These are phyloP conservation scores for Chlorella sorokiniana DNA, from an alignment of 139 green algal genomes.

Conservation along the genomic window DNA sequence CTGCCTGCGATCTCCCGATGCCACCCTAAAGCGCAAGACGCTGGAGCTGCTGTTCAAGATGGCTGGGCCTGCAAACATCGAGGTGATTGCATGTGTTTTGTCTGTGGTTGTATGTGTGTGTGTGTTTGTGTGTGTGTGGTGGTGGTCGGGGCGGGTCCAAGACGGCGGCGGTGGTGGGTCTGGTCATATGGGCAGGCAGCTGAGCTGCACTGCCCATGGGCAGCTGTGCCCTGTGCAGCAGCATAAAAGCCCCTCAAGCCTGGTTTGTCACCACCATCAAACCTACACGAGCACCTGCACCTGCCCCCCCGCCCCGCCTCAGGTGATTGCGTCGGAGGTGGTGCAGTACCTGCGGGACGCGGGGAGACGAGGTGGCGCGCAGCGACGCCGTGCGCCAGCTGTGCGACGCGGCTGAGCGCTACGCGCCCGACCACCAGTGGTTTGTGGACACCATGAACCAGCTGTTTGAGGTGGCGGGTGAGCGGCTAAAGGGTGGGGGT, in stretches of 20 bases:
- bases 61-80: conserved; percentile 92
- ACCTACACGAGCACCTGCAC: neutral
- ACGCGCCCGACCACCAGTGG: conserved; percentile 88
- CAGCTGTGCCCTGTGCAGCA: too few species aligned
- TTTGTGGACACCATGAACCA: conserved; percentile 90
- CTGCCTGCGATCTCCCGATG: conserved; percentile 95
- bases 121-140: too few species aligned
- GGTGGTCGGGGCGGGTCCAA: too few species aligned
- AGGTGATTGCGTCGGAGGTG: conserved; percentile 94
- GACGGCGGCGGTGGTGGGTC: too few species aligned
- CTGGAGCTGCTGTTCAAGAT: conserved; percentile 97
- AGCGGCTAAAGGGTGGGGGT: neutral
- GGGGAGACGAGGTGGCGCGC: conserved; percentile 64
- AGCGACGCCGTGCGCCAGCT: conserved; percentile 55
- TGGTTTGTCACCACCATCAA: neutral
- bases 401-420: conserved; percentile 86
- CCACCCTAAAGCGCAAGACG: conserved; percentile 93
- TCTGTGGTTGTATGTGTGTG: too few species aligned
- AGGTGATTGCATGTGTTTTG: too few species aligned
- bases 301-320: neutral
- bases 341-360: conserved; percentile 80
- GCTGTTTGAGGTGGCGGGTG: conserved; percentile 39
- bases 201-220: too few species aligned
- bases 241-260: neutral
- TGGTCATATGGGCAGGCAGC: too few species aligned